Conservation (phyloP, 2,329 filamentous ascomycete species). For the Biscogniauxia mediterranea region DNA sequence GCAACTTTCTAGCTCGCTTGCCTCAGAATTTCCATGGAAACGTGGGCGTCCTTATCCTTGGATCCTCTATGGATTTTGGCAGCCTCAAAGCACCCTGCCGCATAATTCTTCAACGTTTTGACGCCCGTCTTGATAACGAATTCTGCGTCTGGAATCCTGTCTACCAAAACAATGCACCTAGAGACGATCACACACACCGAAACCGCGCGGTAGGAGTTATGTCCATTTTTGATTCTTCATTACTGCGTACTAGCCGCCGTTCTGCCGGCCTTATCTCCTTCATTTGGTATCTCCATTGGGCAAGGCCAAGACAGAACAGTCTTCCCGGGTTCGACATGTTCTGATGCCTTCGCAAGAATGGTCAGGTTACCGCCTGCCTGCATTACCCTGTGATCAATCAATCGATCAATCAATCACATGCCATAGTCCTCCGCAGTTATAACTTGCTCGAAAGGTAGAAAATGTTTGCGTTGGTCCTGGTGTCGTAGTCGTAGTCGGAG, state of each 20-base stretch:
- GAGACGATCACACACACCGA: conserved; percentile 25
- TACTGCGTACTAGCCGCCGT: conserved; percentile 19
- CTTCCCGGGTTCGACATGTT: neutral
- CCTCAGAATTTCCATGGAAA: conserved; percentile 6
- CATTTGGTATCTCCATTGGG: conserved; percentile 18
- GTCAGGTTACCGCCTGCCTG: neutral
- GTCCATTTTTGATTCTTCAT: conserved; percentile 5
- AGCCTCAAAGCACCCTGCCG: conserved; percentile 18
- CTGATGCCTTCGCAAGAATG: neutral
- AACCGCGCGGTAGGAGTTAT: conserved; percentile 11
- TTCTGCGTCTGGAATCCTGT: conserved; percentile 21
- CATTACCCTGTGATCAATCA: neutral
- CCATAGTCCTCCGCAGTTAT: neutral
- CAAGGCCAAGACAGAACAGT: neutral
- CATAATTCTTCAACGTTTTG: conserved; percentile 24
- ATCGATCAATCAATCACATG: neutral
- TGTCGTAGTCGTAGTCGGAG: conserved; percentile 2
- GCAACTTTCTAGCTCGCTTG: conserved; percentile 12
- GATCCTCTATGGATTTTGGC: conserved; percentile 19
- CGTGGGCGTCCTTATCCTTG: conserved; percentile 6
- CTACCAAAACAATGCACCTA: conserved; percentile 18
- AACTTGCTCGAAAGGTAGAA: conserved; percentile 3
- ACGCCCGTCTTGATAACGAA: conserved; percentile 18
- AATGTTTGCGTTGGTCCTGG: neutral
- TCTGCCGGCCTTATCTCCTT: conserved; percentile 13